phyloP scores from a whole-genome alignment of 371 early-diverging fungal genomes.

The Syncephalastrum racemosum region DNA sequence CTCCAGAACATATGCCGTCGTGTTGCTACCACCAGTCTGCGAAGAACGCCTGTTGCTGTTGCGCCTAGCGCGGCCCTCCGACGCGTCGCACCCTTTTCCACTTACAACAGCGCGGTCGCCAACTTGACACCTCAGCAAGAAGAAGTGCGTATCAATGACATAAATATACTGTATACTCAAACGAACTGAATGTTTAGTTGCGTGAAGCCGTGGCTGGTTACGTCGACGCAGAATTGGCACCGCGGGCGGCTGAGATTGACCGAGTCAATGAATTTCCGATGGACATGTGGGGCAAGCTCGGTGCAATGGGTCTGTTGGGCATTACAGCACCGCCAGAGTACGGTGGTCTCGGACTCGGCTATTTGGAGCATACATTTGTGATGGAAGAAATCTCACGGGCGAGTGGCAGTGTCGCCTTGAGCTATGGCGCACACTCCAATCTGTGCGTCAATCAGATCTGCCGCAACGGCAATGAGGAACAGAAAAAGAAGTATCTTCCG shows the following conservation, averaged over 20 bases:
- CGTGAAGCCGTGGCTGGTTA: slow-evolving; percentile 75
- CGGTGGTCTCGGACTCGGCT: slow-evolving; percentile 92
- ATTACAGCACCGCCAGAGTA: slow-evolving; percentile 84
- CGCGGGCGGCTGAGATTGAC: slow-evolving; percentile 86
- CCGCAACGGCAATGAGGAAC: slow-evolving; percentile 87
- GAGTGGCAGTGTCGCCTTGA: slow-evolving; percentile 89
- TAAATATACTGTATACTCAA: not conserved
- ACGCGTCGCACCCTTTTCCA: slow-evolving; percentile 8
- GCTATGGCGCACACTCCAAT: slow-evolving; percentile 97
- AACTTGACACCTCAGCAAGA: slow-evolving; percentile 74
- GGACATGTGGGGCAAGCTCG: slow-evolving; percentile 97
- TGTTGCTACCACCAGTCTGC: too few relatives aligned
- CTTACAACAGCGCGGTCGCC: slow-evolving; percentile 78
- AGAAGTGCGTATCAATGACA: slow-evolving; percentile 35
- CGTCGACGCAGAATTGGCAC: slow-evolving; percentile 83
- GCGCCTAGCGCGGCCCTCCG: too few relatives aligned
- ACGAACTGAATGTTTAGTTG: slow-evolving; percentile 43
- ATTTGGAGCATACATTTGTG: slow-evolving; percentile 87
- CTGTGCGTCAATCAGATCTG: slow-evolving; percentile 97
- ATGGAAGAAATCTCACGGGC: slow-evolving; percentile 95
- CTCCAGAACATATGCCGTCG: too few relatives aligned
- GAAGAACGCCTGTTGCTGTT: too few relatives aligned
- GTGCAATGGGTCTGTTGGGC: slow-evolving; percentile 94
- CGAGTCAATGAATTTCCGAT: slow-evolving; percentile 84
- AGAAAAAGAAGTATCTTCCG: slow-evolving; percentile 91